Evolutionary conservation across 2,329 filamentous ascomycete species (phyloP).

Genomic region (Epichloe scottii): DNA sequence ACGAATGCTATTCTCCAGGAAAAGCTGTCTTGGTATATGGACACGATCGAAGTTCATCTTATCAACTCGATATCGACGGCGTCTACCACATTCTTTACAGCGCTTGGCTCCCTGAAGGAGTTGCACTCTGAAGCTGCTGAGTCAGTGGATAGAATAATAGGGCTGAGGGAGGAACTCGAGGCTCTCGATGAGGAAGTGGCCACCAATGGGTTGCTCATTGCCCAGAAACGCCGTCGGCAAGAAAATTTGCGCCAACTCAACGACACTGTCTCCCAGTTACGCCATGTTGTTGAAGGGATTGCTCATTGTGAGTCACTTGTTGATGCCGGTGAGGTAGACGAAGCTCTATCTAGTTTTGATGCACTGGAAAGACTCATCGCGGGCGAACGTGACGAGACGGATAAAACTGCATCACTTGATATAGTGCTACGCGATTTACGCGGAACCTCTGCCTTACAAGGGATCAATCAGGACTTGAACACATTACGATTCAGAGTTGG

Average conservation of each 20-base stretch:
- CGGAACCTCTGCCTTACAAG: constrained; percentile 64
- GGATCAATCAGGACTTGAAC: constrained; percentile 64
- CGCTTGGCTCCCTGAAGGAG: constrained; percentile 79
- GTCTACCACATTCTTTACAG: constrained; percentile 92
- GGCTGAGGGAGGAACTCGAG: constrained; percentile 64
- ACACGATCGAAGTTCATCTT: constrained; percentile 93
- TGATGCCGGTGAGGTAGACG: constrained; percentile 70
- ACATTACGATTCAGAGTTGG: constrained; percentile 71
- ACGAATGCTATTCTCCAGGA: constrained; percentile 97
- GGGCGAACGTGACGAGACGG: constrained; percentile 45
- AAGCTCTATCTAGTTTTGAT: constrained; percentile 67
- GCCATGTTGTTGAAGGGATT: constrained; percentile 63
- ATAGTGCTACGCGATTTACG: constrained; percentile 54
- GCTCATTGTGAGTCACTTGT: constrained; percentile 68
- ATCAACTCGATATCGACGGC: constrained; percentile 94
- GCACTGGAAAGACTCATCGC: constrained; percentile 67
- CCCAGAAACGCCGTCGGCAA: constrained; percentile 66
- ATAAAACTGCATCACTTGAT: constrained; percentile 15
- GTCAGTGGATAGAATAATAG: constrained; percentile 77
- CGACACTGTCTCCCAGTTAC: constrained; percentile 72
- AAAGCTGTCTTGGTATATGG: constrained; percentile 99
- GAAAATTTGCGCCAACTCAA: constrained; percentile 78
- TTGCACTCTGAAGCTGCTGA: constrained; percentile 85
- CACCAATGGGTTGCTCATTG: constrained; percentile 69
- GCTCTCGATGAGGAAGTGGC: constrained; percentile 81